Base-by-base conservation (phyloP, 768 basidiomycete species). In the Chalciporus pseudorubinellus region DNA sequence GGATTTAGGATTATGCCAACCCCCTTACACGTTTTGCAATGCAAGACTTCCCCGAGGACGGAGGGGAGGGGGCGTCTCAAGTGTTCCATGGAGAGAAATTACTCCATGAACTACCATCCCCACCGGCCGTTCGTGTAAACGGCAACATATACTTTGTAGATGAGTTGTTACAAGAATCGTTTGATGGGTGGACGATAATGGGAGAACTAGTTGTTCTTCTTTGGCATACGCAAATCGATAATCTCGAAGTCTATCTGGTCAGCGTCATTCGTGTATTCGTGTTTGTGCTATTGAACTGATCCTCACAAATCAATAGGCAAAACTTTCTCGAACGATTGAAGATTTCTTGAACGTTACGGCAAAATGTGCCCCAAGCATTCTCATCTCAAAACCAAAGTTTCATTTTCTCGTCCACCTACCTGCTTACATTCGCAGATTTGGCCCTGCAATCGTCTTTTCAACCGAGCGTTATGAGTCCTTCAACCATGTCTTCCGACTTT, bases 181-280 rank as follows among this genome's bases (percentile, higher is more conserved):
- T 72, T 31, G 20, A 41, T 18, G 51, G 71, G 0, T 70, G 64
- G 20, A 70, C 68, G 22, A 65, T 71, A 0, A 58, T 72, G n/a
- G 72, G 71, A 2, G 66, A 68, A n/a, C 63, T 77, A 2, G 39
- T 60, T 0, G 68, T 73, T 0, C 56, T 75, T 0, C 56, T 77
- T 1, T 79, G 77, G 77, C 51, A 73, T 20, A 63, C 69, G 0
- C 65, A 72, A 56, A 77, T 77, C 19, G n/a, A n/a, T n/a, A n/a
- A n/a, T n/a, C n/a, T n/a, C n/a, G n/a, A n/a, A n/a, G n/a, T n/a
- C n/a, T n/a, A n/a, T n/a, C n/a, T n/a, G n/a, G n/a, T n/a, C n/a
- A n/a, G n/a, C n/a, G n/a, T n/a, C n/a, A n/a, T n/a, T n/a, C n/a
- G n/a, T n/a, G n/a, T n/a, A n/a, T n/a, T n/a, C n/a, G n/a, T n/a